A percentile compares a stretch with the other conserved stretches of the same genome.
Evolutionary conservation across 2,329 filamentous ascomycete species (phyloP).

Genomic region (Cytospora piceae): DNA sequence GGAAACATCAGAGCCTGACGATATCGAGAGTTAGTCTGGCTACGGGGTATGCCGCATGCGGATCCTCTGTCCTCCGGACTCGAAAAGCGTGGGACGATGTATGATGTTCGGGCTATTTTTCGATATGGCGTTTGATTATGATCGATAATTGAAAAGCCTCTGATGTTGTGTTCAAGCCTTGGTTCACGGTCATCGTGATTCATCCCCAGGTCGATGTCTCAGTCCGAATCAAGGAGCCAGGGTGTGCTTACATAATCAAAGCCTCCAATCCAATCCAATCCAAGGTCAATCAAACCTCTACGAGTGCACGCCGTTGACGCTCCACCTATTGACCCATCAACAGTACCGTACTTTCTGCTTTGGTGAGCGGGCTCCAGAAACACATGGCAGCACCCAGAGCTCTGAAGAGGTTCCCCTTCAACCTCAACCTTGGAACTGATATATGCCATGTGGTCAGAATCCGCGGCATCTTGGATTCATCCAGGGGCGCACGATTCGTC

Average conservation of each 20-base stretch:
- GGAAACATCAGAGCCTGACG: not conserved
- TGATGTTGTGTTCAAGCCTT: not conserved
- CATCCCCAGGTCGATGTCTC: not conserved
- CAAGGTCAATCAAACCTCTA: not conserved
- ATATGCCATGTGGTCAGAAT: constrained; percentile 74
- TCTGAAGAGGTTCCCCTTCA: constrained; percentile 58
- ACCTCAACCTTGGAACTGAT: constrained; percentile 75
- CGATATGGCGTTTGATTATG: not conserved
- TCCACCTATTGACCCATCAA: not conserved
- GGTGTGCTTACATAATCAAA: constrained; percentile 8
- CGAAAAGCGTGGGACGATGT: not conserved
- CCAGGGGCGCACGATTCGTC: constrained; percentile 50
- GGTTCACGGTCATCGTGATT: not conserved
- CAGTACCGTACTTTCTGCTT: not conserved
- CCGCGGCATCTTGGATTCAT: constrained; percentile 55
- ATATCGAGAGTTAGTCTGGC: not conserved
- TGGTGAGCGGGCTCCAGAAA: not conserved
- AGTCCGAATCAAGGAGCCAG: not conserved
- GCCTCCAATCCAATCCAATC: no score
- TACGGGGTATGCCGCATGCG: not conserved
- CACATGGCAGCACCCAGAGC: constrained; percentile 21
- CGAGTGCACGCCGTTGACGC: not conserved
- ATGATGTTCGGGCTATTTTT: not conserved
- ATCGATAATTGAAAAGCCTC: not conserved
- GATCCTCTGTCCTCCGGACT: not conserved